Percentiles rank a stretch among this genome's conserved stretches.
Conservation (phyloP, 2,329 filamentous ascomycete genomes). For the Botrytis paeoniae region DNA sequence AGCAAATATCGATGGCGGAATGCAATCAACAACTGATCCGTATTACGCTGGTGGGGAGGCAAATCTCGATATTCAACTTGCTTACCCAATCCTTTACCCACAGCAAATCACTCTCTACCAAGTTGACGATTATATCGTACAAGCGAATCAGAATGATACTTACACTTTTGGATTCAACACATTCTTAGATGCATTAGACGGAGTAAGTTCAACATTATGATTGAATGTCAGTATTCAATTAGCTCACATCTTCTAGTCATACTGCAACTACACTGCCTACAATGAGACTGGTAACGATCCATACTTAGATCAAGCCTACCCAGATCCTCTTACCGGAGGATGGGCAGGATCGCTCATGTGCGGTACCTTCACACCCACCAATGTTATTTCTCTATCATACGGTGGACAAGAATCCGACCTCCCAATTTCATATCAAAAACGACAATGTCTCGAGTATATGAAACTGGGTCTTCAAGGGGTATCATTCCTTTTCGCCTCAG, state of each 20-base stretch:
- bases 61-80: constrained; percentile 39
- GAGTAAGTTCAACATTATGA: constrained; percentile 26
- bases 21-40: constrained; percentile 28
- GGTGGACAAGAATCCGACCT: constrained; percentile 51
- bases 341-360: constrained; percentile 35
- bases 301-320: constrained; percentile 24
- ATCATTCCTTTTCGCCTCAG: constrained; percentile 47
- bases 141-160: constrained; percentile 29
- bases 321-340: constrained; percentile 32
- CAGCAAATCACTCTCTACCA: constrained; percentile 41
- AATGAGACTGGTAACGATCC: constrained; percentile 42
- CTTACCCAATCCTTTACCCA: constrained; percentile 41
- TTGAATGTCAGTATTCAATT: constrained; percentile 21
- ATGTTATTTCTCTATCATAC: constrained; percentile 55
- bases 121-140: constrained; percentile 41
- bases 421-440: constrained; percentile 51
- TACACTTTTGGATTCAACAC: constrained; percentile 45
- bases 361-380: constrained; percentile 44
- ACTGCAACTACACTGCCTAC: constrained; percentile 43
- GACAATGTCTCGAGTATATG: constrained; percentile 50
- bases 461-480: constrained; percentile 49
- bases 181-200: constrained; percentile 47
- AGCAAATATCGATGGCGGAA: constrained; percentile 42
- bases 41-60: constrained; percentile 36
- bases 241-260: constrained; percentile 34